phyloP scores from a whole-genome alignment of 2,329 filamentous ascomycete genomes.

The Aspergillus pseudoviridinutans region DNA sequence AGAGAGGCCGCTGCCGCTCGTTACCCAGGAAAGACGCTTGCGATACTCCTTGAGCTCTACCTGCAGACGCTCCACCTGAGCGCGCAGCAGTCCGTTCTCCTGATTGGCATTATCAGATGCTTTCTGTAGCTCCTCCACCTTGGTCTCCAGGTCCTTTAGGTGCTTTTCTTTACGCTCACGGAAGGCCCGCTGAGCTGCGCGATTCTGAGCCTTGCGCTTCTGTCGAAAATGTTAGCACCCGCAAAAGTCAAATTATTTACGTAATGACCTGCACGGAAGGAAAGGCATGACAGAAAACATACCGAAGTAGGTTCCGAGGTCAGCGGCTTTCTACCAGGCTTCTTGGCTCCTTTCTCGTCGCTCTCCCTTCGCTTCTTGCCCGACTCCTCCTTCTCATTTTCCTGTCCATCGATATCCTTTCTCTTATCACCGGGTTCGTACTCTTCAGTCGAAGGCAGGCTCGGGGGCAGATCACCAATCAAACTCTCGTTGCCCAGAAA shows the following conservation, averaged over 20 bases:
- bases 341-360: constrained; percentile 84
- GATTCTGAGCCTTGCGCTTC: constrained; percentile 80
- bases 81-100: constrained; percentile 78
- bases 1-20: constrained; percentile 43
- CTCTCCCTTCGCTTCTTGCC: constrained; percentile 70
- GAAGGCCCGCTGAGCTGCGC: constrained; percentile 88
- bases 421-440: constrained; percentile 59
- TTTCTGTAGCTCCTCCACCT: constrained; percentile 67
- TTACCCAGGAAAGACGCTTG: constrained; percentile 70
- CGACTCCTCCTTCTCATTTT: constrained; percentile 61
- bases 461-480: constrained; percentile 69
- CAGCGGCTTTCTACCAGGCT: constrained; percentile 91
- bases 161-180: constrained; percentile 90
- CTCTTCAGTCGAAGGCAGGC: constrained; percentile 32
- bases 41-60: constrained; percentile 85
- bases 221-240: constrained; percentile 24
- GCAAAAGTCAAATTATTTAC: neutral
- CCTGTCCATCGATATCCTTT: constrained; percentile 50
- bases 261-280: neutral
- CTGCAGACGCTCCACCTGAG: constrained; percentile 85
- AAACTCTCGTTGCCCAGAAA: constrained; percentile 59
- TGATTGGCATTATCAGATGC: constrained; percentile 75
- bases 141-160: constrained; percentile 49
- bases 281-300: constrained; percentile 43
- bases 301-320: constrained; percentile 95